Conservation (phyloP, 768 basidiomycete genomes). For the Tylopilus cervinicoccineus region DNA sequence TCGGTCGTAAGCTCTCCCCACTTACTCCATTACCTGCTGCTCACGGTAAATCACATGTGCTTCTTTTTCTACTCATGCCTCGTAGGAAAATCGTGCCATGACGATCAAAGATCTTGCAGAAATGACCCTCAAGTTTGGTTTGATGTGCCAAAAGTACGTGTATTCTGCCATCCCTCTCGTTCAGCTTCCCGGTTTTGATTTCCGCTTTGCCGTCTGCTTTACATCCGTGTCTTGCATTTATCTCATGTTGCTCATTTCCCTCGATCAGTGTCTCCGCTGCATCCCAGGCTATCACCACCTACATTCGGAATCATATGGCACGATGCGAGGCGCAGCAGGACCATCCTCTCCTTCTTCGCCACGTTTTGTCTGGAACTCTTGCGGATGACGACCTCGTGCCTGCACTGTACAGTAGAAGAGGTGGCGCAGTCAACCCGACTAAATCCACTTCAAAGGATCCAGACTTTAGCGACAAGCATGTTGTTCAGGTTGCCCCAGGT, state of each 20-base stretch:
- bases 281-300: slow-evolving; percentile 80
- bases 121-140: slow-evolving; percentile 57
- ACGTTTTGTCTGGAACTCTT: slow-evolving; percentile 65
- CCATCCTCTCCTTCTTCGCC: slow-evolving; percentile 68
- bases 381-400: slow-evolving; percentile 72
- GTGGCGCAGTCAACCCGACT: slow-evolving; percentile 54
- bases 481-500: not conserved
- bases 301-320: slow-evolving; percentile 67
- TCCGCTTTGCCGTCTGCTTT: slow-evolving; percentile 1
- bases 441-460: slow-evolving; percentile 17
- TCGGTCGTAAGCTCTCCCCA: slow-evolving; percentile 54
- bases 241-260: slow-evolving; percentile 13
- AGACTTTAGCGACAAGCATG: slow-evolving; percentile 25
- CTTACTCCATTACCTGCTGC: slow-evolving; percentile 9
- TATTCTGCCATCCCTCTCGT: slow-evolving; percentile 5
- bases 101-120: slow-evolving; percentile 84
- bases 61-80: slow-evolving; percentile 6
- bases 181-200: slow-evolving; percentile 11
- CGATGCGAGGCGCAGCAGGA: slow-evolving; percentile 71
- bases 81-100: slow-evolving; percentile 76
- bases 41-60: slow-evolving; percentile 17
- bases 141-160: slow-evolving; percentile 73
- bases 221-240: slow-evolving; percentile 7
- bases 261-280: slow-evolving; percentile 64
- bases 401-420: slow-evolving; percentile 64